A percentile compares a stretch with the other conserved stretches of the same genome.
Evolutionary conservation across 108 stramenopile species (phyloP).

Genomic region (Halocafeteria seosinensis): DNA sequence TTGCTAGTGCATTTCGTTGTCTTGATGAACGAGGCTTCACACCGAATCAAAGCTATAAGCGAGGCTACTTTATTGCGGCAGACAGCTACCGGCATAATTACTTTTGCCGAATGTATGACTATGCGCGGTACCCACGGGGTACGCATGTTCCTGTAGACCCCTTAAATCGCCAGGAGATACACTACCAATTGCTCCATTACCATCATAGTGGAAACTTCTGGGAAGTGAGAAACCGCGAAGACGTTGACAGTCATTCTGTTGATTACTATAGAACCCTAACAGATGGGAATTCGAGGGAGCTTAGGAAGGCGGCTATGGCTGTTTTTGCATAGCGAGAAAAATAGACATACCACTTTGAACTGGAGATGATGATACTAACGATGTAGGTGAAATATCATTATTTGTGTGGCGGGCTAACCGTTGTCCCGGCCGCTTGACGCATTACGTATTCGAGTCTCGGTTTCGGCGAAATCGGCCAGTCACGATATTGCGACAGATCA

Average conservation of each 20-base stretch:
- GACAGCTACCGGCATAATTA: neutral
- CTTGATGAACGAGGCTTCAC: neutral
- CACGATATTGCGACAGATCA: no score
- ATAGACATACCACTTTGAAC: no score
- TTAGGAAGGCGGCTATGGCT: neutral
- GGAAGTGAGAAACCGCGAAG: neutral
- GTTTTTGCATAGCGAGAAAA: no score
- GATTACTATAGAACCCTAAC: neutral
- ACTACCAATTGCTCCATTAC: conserved; percentile 2
- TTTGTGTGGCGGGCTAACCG: no score
- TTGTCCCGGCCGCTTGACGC: no score
- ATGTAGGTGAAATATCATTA: no score
- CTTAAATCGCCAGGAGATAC: neutral
- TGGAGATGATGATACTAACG: no score
- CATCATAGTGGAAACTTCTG: neutral
- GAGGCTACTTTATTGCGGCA: neutral
- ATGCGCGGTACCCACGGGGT: neutral
- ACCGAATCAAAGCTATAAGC: neutral
- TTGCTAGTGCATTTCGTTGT: neutral
- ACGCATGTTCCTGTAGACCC: neutral
- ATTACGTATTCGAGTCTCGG: no score
- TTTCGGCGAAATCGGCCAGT: no score
- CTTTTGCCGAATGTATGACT: neutral
- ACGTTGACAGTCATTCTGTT: neutral
- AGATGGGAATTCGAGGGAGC: neutral